These are phyloP conservation scores for Yueomyces sp. DNA, from an alignment of 805 yeast species.

Conservation along the genomic window DNA sequence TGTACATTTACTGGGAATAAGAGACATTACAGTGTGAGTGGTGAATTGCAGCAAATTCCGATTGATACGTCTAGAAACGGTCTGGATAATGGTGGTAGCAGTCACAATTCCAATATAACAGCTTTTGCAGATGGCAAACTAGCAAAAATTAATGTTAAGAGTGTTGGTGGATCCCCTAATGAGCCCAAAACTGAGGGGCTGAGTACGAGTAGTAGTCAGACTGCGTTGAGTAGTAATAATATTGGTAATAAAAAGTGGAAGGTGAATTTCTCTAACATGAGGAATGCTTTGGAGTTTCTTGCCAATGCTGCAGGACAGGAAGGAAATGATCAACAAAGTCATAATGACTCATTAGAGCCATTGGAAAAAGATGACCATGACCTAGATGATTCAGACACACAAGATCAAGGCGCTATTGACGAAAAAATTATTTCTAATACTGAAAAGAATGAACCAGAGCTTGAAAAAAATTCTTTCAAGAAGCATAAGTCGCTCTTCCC, in stretches of 20 bases:
- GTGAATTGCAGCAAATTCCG: not conserved
- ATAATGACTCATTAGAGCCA: not conserved
- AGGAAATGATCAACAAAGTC: slow-evolving; percentile 24
- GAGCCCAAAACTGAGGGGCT: no score
- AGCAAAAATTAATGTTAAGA: no score
- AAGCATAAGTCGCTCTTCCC: not conserved
- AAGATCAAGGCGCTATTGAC: not conserved
- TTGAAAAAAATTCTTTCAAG: not conserved
- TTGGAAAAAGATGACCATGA: not conserved
- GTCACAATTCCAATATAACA: no score
- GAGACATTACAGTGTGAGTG: not conserved
- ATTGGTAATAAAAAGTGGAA: slow-evolving; percentile 9
- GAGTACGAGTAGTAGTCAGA: no score
- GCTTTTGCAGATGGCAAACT: no score
- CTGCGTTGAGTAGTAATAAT: no score
- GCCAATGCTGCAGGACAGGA: slow-evolving; percentile 74
- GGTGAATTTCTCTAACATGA: slow-evolving; percentile 25
- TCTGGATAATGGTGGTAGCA: no score
- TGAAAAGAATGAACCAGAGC: not conserved
- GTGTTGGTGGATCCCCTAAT: no score
- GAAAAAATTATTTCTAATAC: not conserved
- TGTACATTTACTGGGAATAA: slow-evolving; percentile 42
- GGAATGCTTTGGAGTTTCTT: slow-evolving; percentile 54
- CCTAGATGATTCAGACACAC: not conserved
- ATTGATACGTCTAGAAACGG: not conserved